Base-by-base conservation (phyloP, 305 asterid species). In the Stenogyne calaminthoides region DNA sequence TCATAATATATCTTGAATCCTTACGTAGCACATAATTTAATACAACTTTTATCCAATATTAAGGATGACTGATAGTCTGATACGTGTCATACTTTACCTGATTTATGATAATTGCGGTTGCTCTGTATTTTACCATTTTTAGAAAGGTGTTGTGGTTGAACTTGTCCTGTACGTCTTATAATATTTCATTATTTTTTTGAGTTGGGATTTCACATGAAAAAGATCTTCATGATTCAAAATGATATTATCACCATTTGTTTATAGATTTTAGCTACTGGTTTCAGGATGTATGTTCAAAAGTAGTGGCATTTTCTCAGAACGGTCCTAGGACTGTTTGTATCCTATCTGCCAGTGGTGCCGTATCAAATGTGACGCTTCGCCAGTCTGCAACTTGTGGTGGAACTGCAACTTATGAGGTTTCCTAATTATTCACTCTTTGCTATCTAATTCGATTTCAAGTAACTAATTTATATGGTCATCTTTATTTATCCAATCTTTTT, bases 321-420 rank as follows among this genome's bases (percentile, higher is more conserved):
- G 84, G 88, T 36, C 86, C 89, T 5, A 83, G 88, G 80, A 76
- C 87, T 44, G 82, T 89, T 71, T 82, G 90, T 70, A 80, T 89
- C 74, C 67, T 89, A 20, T 86, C 93, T 59, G 91, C 89, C 14
- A 83, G 18, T 74, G 96, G 96, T 32, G 83, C 78, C 37, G 49
- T 89, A 70, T 89, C 96, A 6, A 78, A 79, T 44, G 91, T 86
- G 74, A 84, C 96, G 0, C 86, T 89, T 66, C 78, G 85, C 62
- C 91, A 83, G 79, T 40, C 88, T 70, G 83, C 88, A 54, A 76
- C 88, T 1, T 88, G 87, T 0, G 96, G 93, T 12, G 91, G 90
- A 81, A 84, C 93, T 14, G 91, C 88, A 20, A 89, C 91, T 67
- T 82, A 80, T 9, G 89, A 89, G 93, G 96, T 89, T 70, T 73